Evolutionary conservation across 2,329 filamentous ascomycete species (phyloP), one percentile per base, ranked within the genome.

Genomic region (Phyllosticta citriasiana): DNA sequence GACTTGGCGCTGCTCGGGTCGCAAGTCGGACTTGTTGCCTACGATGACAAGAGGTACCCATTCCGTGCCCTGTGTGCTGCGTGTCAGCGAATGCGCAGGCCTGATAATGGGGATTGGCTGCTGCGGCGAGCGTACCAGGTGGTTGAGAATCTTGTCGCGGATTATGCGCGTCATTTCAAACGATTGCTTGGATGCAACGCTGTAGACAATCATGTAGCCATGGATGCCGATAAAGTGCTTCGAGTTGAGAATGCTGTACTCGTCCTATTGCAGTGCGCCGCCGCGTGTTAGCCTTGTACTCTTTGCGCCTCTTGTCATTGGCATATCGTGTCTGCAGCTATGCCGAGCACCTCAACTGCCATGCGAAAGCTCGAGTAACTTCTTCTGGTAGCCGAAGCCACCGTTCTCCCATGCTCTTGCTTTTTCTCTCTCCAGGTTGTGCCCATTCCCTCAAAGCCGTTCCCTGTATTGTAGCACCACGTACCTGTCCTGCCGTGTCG

Each of bases 181-280:
- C 9, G 91, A 96, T 68, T 94, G 89, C 70, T 90, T 86, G 55
- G 90, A 96, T 24, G 89, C 89, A 57, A 99, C 92, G n/a, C 92
- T 96, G 77, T 99, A 99, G 56, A 97, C 93, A 63, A 99, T 88
- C 84, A 99, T 91, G 76, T 97, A 99, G 62, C 94, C 94, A 79
- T 99, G 94, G 67, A 97, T 97, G 65, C 94, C 94, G 74, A 99
- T 97, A 71, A 97, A 97, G 74, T 97, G 93, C 79, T 97, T 97
- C 65, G 90, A 96, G 77, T 97, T 97, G 64, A 99, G 82, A 66
- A 97, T 97, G 72, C 90, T 96, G 80, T 99, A 99, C 77, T 99
- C 94, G 80, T 99, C 94, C 88, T 94, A 71, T 63, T 40, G 61
- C 53, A 51, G n/a, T 8, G 12, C 51, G 50, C 52, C 59, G 52